Conservation (phyloP, 768 basidiomycete genomes). For the Lactarius akahatsu region DNA sequence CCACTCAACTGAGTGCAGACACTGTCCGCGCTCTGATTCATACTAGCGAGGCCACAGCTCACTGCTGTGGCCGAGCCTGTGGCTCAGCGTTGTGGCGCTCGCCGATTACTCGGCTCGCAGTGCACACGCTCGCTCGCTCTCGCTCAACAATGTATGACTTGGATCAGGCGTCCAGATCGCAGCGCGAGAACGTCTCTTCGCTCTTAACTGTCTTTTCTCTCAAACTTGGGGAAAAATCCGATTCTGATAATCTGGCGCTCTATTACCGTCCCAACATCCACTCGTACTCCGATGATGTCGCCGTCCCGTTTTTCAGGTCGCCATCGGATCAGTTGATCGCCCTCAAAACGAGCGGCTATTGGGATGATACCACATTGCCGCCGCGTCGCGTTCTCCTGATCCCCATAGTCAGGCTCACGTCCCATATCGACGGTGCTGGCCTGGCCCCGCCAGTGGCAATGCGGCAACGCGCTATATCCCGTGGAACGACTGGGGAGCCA, state of each 20-base stretch:
- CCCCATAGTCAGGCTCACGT: constrained; percentile 3
- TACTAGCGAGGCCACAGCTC: too few species aligned
- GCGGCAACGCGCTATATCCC: neutral
- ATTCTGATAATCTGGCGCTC: neutral
- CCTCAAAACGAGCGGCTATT: neutral
- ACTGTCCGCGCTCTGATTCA: too few species aligned
- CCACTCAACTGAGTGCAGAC: too few species aligned
- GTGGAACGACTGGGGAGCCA: constrained; percentile 19
- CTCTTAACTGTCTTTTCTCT: constrained; percentile 6
- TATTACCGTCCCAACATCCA: constrained; percentile 3
- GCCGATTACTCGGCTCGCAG: too few species aligned
- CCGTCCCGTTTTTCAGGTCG: constrained; percentile 14
- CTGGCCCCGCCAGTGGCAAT: neutral
- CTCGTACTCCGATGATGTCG: constrained; percentile 8
- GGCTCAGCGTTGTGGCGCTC: too few species aligned
- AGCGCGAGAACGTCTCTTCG: neutral
- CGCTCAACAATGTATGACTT: constrained; percentile 1
- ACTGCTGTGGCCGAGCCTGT: too few species aligned
- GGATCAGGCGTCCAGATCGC: neutral
- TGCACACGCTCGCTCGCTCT: too few species aligned
- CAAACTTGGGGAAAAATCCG: neutral
- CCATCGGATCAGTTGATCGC: constrained; percentile 9
- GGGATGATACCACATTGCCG: too few species aligned
- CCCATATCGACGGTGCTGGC: neutral
- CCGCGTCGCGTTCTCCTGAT: constrained; percentile 2